Evolutionary conservation across 371 early-diverging fungal species (phyloP), one percentile per base, ranked within the genome.

Genomic region (Actinomucor elegans): DNA sequence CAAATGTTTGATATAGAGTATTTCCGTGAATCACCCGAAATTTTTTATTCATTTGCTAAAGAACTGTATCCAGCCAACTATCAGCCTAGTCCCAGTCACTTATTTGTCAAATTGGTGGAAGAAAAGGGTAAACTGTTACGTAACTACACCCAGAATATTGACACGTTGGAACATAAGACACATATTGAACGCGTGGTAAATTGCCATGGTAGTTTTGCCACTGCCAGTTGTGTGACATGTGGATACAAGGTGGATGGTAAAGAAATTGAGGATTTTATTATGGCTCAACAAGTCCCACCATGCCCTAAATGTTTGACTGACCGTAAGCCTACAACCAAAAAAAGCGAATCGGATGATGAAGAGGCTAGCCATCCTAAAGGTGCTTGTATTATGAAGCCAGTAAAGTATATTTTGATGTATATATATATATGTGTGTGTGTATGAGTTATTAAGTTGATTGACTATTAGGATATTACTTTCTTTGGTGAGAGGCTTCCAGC

Each of bases 131-230:
- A 92, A 64, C 76, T 96, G 35, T 64, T 97, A 24, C 79, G 97
- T 43, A 94, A 97, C 56, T 99, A 99, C 64, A 97, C 99, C 4
- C 99, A 99, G 59, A 99, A 99, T 61, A 98, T 99, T 40, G 99
- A 99, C 69, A 94, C 96, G 0, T 68, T 99, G 32, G 99, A 99
- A 70, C 88, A 91, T 41, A 84, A 84, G 31, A 91, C 94, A 5
- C 94, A 97, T 10, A 93, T 99, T 35, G 68, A 81, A 24, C 69
- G 71, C 2, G 86, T 97, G 3, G 78, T 97, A 8, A 91, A 94
- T 46, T 94, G 95, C 55, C 98, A 97, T 64, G 97, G 93, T 55
- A 78, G 93, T 17, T 96, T 96, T 80, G 92, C 92, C 5, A 87
- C 94, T 1, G 96, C 96, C 0, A 84, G 84, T n/a, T 96, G 97